phyloP scores from a whole-genome alignment of 2,329 filamentous ascomycete genomes.

The Scedosporium minutisporum region DNA sequence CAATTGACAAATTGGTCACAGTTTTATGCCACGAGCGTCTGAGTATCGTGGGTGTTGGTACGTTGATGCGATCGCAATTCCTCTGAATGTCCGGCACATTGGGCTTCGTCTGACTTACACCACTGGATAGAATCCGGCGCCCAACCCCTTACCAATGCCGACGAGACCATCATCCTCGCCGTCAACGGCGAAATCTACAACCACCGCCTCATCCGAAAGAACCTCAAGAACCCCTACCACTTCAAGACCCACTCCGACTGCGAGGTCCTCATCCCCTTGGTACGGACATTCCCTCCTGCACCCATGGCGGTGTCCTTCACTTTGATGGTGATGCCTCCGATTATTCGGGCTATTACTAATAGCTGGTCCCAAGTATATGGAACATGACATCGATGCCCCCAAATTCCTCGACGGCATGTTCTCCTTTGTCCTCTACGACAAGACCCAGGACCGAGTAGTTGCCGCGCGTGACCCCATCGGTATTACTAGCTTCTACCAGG shows the following conservation, averaged over 20 bases:
- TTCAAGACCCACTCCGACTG: constrained; percentile 99
- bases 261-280: constrained; percentile 96
- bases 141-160: constrained; percentile 88
- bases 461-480: constrained; percentile 95
- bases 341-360: neutral
- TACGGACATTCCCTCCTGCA: constrained; percentile 33
- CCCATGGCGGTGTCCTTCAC: neutral
- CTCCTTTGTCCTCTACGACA: constrained; percentile 97
- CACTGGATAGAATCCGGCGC: constrained; percentile 68
- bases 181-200: constrained; percentile 99
- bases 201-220: constrained; percentile 88
- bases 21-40: constrained; percentile 95
- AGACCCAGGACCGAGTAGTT: constrained; percentile 82
- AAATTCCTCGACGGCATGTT: constrained; percentile 98
- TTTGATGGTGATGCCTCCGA: neutral
- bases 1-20: constrained; percentile 20
- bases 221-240: constrained; percentile 72
- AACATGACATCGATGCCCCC: constrained; percentile 84
- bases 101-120: constrained; percentile 11
- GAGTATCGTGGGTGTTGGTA: constrained; percentile 94
- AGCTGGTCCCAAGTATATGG: constrained; percentile 57
- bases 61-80: constrained; percentile 22
- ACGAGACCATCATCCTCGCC: constrained; percentile 78
- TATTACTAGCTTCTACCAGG: constrained; percentile 95
- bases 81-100: neutral